Evolutionary conservation across 2,329 filamentous ascomycete species (phyloP), one percentile per base, ranked within the genome.

Genomic region (Arthrobotrys sinensis): DNA sequence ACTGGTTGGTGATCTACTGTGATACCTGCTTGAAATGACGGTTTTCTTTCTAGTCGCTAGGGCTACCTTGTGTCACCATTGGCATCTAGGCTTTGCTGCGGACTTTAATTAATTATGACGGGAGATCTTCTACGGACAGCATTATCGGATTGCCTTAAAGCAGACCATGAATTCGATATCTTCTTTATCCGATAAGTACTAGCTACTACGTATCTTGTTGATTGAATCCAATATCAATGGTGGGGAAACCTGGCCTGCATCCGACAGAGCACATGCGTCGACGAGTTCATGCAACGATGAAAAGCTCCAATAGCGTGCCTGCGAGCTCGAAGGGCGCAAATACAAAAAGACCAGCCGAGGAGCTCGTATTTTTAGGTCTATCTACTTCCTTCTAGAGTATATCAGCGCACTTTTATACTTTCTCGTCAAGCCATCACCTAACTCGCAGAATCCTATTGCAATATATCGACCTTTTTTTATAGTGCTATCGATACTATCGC

Each of bases 1-100:
- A n/a, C n/a, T n/a, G n/a, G 28, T 55, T 55, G 32, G 45, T 8
- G 72, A 76, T 76, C 65, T 52, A 24, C 65, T 48, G 16, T 52
- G 6, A 28, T 16, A 28, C 7, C 55, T 76, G 45, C 72, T 76
- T 16, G 12, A 67, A 57, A 38, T 34, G 60, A 40, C 36, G 19
- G 32, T 19, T 75, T 46, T 10, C 43, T 38, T 43, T 34, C 50
- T 21, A 14, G 24, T 28, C 4, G 24, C 24, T 28, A 46, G 66
- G 43, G 28, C 53, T 67, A 38, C n/a, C 36, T 68, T 72, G 75
- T 78, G 67, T 43, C 24, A 78, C 75, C 75, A 69, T 36, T 46
- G 36, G 28, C 55, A 64, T 45, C 64, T 66, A 70, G 38, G 50
- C 57, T 77, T 45, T 55, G 21, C 21, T 52, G 16, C 70, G 28